Conservation (phyloP, 2,329 filamentous ascomycete genomes). For the Fusarium euwallaceae region DNA sequence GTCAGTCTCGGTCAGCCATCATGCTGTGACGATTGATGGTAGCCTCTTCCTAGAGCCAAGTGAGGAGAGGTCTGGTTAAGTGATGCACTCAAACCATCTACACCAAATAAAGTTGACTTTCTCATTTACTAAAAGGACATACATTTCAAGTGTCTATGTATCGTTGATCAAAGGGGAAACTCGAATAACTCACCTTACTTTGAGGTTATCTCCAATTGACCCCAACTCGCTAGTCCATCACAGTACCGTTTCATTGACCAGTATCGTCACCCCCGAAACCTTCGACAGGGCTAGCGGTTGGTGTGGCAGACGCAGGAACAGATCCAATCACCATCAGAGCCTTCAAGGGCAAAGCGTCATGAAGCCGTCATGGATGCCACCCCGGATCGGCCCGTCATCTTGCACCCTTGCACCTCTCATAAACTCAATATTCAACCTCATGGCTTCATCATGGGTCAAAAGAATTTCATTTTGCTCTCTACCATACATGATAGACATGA, state of each 20-base stretch:
- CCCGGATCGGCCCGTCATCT: conserved; percentile 18
- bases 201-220: not conserved
- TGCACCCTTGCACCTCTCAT: not conserved
- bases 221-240: not conserved
- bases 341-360: conserved; percentile 3
- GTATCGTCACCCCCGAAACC: not conserved
- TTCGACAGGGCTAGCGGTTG: not conserved
- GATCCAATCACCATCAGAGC: conserved; percentile 5
- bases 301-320: conserved; percentile 30
- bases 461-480: conserved; percentile 17
- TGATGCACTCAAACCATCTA: not conserved
- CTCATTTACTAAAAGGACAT: not conserved
- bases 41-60: not conserved
- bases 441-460: not conserved
- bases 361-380: conserved; percentile 5
- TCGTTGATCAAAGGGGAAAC: not conserved
- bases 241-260: not conserved
- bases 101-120: not conserved
- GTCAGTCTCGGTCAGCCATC: not conserved
- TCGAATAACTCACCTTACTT: not conserved
- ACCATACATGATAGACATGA: conserved; percentile 3
- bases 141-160: not conserved
- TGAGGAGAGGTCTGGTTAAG: not conserved
- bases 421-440: conserved; percentile 3
- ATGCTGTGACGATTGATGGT: not conserved